Conservation (phyloP, 176 grass and related monocot species). For the Phragmites australis region DNA sequence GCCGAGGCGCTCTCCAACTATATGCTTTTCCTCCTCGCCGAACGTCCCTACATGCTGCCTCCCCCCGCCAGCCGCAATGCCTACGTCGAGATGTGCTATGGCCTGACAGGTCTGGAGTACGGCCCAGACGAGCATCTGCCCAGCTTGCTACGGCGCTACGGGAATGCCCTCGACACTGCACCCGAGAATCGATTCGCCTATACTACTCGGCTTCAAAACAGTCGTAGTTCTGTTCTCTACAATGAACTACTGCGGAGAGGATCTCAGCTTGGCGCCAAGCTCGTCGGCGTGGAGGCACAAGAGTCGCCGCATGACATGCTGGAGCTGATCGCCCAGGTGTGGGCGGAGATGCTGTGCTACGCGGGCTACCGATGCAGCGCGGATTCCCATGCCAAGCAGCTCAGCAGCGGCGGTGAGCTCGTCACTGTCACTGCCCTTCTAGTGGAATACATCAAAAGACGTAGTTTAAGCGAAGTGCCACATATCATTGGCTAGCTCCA, state of each 20-base stretch:
- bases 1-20: too few species aligned
- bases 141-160: not conserved
- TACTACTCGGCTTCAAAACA: not conserved
- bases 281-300: not conserved
- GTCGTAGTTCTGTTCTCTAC: not conserved
- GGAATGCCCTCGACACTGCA: not conserved
- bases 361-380: not conserved
- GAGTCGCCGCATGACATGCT: not conserved
- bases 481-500: too few species aligned
- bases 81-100: too few species aligned
- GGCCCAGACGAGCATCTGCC: too few species aligned
- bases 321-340: not conserved
- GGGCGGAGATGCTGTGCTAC: not conserved
- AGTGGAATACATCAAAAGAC: not conserved
- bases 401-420: not conserved
- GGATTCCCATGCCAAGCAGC: not conserved
- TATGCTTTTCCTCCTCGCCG: too few species aligned
- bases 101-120: too few species aligned
- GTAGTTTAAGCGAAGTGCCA: too few species aligned
- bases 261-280: not conserved
- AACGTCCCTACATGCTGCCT: too few species aligned
- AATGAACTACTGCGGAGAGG: not conserved
- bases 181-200: too few species aligned
- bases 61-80: too few species aligned
- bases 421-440: not conserved